Evolutionary conservation across 116 monocot genomes (phyloP), one percentile per base, ranked within the genome.

Genomic region (Papilionanthe hybrid): DNA sequence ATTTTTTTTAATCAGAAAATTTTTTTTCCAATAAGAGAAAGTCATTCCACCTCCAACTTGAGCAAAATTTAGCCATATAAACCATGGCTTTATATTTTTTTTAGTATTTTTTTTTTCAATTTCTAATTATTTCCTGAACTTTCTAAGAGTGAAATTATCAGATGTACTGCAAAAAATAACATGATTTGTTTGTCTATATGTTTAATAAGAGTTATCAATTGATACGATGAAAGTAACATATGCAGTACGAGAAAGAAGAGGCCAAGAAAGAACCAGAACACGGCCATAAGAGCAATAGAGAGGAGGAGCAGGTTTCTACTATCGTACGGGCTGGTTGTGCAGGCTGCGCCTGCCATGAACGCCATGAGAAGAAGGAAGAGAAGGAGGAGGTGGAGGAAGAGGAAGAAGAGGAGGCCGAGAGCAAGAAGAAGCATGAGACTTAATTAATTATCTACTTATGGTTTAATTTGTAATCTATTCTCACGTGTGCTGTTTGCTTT

Each of bases 231-330:
- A 17, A 53, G 17, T 18, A 15, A 4, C 17, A 53, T 53, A 15
- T 53, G 15, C 73, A 88, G 88, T 88, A 88, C 42, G 89, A 91
- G 86, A 85, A 81, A 78, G 86, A 91, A 9, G 73, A 88, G 85
- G 57, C 75, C 15, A 84, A 86, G 82, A 91, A 85, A 57, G 84
- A 88, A 67, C 91, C 91, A 5, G 88, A 88, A 81, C 56, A 91
- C 42, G 85, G 82, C 0, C 82, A 81, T 42, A 86, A 80, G 85
- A 88, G 88, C 83, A 91, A 85, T 80, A 83, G 88, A 9, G 91
- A 91, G 82, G 86, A 91, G 79, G 88, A 37, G 37, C 37, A 85
- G 53, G n/a, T 88, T 20, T 88, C 88, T 4, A 78, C 82, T 5
- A 84, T 75, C 23, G 91, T 81, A 7, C 86, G 88, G 7, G 86